phyloP scores from a whole-genome alignment of 2,329 filamentous ascomycete species.

The Alternaria sp. region DNA sequence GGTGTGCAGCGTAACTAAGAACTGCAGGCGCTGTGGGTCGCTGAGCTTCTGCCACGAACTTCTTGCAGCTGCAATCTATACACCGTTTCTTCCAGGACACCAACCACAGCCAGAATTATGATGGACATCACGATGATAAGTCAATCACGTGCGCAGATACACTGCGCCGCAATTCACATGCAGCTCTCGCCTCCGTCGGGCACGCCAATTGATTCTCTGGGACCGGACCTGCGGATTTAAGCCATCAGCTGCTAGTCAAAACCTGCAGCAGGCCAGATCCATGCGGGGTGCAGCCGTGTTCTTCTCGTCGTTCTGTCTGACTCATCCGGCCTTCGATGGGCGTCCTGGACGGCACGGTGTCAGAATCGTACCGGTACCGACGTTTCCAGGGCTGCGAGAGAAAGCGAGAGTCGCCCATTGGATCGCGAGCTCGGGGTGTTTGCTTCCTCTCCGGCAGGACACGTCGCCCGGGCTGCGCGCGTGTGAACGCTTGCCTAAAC shows the following conservation, averaged over 20 bases:
- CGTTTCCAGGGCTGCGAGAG: background rate
- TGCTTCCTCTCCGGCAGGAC: conserved; percentile 28
- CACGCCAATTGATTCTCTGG: conserved; percentile 1
- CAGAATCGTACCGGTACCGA: conserved; percentile 33
- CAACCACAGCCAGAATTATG: background rate
- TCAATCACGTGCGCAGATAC: conserved; percentile 21
- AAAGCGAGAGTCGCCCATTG: conserved; percentile 20
- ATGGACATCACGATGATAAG: conserved; percentile 4
- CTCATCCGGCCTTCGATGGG: conserved; percentile 22
- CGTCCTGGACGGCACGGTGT: conserved; percentile 28
- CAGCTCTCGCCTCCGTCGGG: conserved; percentile 9
- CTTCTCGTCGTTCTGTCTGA: conserved; percentile 40
- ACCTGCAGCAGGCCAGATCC: conserved; percentile 27
- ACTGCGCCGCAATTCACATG: conserved; percentile 13
- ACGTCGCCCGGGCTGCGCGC: conserved; percentile 17
- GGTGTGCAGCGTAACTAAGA: conserved; percentile 20
- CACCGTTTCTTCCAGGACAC: conserved; percentile 1
- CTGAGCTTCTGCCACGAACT: conserved; percentile 14
- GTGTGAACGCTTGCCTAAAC: conserved; percentile 5
- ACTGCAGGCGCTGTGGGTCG: conserved; percentile 24
- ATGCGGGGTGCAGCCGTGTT: conserved; percentile 39
- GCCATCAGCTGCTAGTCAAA: conserved; percentile 30
- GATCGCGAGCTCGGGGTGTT: conserved; percentile 18
- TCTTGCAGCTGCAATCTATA: conserved; percentile 12
- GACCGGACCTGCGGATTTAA: conserved; percentile 23